Evolutionary conservation across 352 stramenopile genomes (phyloP).

Genomic region (Globisporangium acanthophoron): DNA sequence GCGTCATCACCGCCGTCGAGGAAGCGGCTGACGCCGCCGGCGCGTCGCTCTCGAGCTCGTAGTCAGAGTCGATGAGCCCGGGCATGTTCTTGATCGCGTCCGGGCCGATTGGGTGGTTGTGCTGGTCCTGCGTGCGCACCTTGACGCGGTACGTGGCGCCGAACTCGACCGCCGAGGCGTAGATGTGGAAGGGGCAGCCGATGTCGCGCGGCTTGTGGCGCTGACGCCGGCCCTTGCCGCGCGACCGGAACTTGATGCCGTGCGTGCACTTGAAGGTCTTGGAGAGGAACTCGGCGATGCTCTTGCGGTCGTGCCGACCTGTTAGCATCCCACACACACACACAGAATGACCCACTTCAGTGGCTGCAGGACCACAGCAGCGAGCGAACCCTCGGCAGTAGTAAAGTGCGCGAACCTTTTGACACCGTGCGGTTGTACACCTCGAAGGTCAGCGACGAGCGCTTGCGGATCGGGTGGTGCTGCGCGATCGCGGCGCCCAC

Average conservation of each 20-base stretch:
- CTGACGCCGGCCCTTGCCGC: slow-evolving; percentile 58
- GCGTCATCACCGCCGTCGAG: no score
- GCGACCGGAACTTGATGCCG: slow-evolving; percentile 76
- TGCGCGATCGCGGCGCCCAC: slow-evolving; percentile 51
- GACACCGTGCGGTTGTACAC: slow-evolving; percentile 86
- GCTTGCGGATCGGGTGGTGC: slow-evolving; percentile 77
- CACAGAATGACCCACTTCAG: not conserved
- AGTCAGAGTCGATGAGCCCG: slow-evolving; percentile 50
- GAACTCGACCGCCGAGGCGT: slow-evolving; percentile 64
- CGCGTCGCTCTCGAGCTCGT: slow-evolving; percentile 32
- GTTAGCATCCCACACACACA: no score
- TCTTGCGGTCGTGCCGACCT: slow-evolving; percentile 66
- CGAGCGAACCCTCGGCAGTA: no score
- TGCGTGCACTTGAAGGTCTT: slow-evolving; percentile 86
- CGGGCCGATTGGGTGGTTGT: slow-evolving; percentile 73
- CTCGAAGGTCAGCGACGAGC: slow-evolving; percentile 78
- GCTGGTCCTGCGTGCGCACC: slow-evolving; percentile 62
- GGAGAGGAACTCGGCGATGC: slow-evolving; percentile 67
- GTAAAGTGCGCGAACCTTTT: slow-evolving; percentile 23
- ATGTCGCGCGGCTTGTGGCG: slow-evolving; percentile 70
- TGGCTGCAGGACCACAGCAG: no score
- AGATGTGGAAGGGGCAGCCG: slow-evolving; percentile 75
- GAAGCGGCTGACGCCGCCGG: no score
- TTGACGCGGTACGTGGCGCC: slow-evolving; percentile 63
- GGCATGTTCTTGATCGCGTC: slow-evolving; percentile 56